Evolutionary conservation across 2,329 filamentous ascomycete species (phyloP), one percentile per base, ranked within the genome.

Genomic region (Scleromitrula shiraiana): DNA sequence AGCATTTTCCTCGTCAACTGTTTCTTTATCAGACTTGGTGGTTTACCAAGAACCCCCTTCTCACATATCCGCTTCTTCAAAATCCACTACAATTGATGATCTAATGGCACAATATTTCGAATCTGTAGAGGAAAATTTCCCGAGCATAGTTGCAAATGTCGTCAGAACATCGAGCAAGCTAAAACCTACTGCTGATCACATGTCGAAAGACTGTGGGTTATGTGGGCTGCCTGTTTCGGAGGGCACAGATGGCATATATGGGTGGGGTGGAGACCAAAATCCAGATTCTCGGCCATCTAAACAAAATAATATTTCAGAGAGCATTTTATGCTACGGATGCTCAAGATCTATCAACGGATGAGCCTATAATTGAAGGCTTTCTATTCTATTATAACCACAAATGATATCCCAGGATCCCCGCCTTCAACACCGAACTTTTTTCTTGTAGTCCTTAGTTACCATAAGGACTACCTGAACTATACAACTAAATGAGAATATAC

Each of bases 111-210:
- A 88, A 49, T 98, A 96, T 65, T 95, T 98, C 61, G 78, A 80
- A 56, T 83, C 81, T 33, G 88, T 95, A 14, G 90, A 95, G 63
- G 78, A 80, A 55, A 85, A 84, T 50, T 96, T 94, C 61, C 87
- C 90, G 3, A 88, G 86, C 47, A 88, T 97, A 48, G 90, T 98
- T 56, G 85, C 90, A 26, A 98, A 98, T 64, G 93, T 98, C 8
- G 91, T 96, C 5, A 80, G 88, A 53, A 98, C 91, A 27, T 83
- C 86, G n/a, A 83, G 81, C 43, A 95, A 94, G 67, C 73, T 97
- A 33, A 72, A 81, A 38, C 68, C 78, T 22, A 63, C 69, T 19
- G 58, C 57, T 39, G 56, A 53, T 1, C 64, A 63, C 7, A 60
- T 59, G 17, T 62, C 55, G 37, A 62, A 61, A 12, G 56, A 56